Percentiles rank a stretch among this genome's conserved stretches.
These are phyloP conservation scores for Pichia terricola DNA, from an alignment of 1,139 yeast species.

Conservation along the genomic window DNA sequence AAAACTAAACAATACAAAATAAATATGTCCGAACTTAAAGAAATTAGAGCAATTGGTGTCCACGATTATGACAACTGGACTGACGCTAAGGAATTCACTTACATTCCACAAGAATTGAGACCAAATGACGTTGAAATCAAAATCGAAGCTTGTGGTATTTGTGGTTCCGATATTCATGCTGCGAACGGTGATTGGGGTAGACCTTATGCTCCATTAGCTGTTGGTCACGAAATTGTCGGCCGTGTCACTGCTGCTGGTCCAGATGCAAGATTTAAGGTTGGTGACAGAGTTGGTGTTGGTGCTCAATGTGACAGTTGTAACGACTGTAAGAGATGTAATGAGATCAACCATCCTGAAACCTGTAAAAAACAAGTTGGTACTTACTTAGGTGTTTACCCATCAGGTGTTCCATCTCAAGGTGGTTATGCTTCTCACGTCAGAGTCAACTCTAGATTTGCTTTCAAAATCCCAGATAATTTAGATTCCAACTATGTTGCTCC, in stretches of 20 bases:
- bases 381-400: constrained; percentile 32
- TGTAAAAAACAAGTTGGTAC: constrained; percentile 35
- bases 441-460: constrained; percentile 39
- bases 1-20: too few relatives aligned
- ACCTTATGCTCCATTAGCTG: constrained; percentile 24
- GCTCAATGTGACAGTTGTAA: constrained; percentile 41
- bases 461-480: constrained; percentile 45
- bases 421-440: constrained; percentile 52
- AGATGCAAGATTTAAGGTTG: constrained; percentile 33
- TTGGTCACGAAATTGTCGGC: constrained; percentile 41
- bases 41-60: constrained; percentile 35
- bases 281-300: constrained; percentile 58
- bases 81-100: constrained; percentile 33
- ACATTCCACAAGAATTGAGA: constrained; percentile 33
- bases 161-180: constrained; percentile 45
- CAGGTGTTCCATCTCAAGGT: constrained; percentile 38
- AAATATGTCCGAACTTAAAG: not conserved
- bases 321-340: constrained; percentile 36
- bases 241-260: constrained; percentile 34
- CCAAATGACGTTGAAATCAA: constrained; percentile 46
- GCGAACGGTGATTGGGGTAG: constrained; percentile 31
- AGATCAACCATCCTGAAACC: constrained; percentile 33
- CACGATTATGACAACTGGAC: constrained; percentile 32
- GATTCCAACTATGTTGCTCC: constrained; percentile 44
- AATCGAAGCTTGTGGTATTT: constrained; percentile 45